Evolutionary conservation across 768 basidiomycete species (phyloP).

Genomic region (Suillus cothurnatus): DNA sequence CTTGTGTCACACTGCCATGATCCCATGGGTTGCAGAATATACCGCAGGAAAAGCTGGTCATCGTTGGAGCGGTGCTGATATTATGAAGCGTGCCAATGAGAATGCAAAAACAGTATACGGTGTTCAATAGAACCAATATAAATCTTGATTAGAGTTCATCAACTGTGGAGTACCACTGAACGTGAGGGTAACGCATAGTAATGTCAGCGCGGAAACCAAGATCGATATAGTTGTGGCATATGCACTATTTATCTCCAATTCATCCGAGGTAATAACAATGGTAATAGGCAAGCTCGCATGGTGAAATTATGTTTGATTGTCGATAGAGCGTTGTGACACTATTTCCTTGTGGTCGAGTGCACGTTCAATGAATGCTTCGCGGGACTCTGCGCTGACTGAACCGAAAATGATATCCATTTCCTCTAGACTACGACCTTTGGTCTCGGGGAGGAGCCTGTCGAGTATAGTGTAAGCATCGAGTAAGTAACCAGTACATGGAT

Average conservation of each 20-base stretch:
- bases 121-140: conserved; percentile 12
- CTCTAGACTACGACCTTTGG: conserved; percentile 56
- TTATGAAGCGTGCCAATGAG: conserved; percentile 62
- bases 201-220: conserved; percentile 1
- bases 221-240: background rate
- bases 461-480: conserved; percentile 1
- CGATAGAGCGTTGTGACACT: conserved; percentile 7
- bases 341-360: conserved; percentile 17
- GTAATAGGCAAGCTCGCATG: background rate
- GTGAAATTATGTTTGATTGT: conserved; percentile 13
- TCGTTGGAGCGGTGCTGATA: conserved; percentile 53
- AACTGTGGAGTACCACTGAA: background rate
- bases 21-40: conserved; percentile 84
- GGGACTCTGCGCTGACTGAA: conserved; percentile 53
- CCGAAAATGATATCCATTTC: conserved; percentile 65
- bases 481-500: background rate
- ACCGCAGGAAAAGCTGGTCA: conserved; percentile 50
- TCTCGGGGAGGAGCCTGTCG: conserved; percentile 58
- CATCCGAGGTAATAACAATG: conserved; percentile 2
- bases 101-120: conserved; percentile 70
- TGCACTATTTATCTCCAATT: background rate
- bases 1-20: conserved; percentile 76
- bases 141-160: background rate
- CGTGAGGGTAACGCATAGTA: background rate
- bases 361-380: conserved; percentile 52